A percentile compares a stretch with the other conserved stretches of the same genome.
Evolutionary conservation across 2,329 filamentous ascomycete species (phyloP).

Genomic region (Colletotrichum kahawae): DNA sequence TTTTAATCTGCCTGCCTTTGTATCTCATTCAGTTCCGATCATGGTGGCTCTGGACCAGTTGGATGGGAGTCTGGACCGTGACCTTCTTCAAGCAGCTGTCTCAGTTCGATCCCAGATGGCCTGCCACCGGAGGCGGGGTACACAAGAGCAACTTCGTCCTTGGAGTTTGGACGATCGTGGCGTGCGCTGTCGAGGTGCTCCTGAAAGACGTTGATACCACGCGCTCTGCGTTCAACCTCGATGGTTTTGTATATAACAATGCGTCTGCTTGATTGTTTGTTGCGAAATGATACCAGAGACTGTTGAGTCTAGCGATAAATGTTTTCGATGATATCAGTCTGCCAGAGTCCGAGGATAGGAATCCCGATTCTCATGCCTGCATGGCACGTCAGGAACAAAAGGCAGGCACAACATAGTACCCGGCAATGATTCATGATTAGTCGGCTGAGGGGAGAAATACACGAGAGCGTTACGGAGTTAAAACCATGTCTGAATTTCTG

Average conservation of each 20-base stretch:
- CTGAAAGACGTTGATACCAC: not conserved
- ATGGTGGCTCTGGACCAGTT: constrained; percentile 11
- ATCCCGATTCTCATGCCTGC: not conserved
- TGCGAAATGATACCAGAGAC: not conserved
- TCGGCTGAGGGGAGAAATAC: not conserved
- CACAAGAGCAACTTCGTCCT: constrained; percentile 27
- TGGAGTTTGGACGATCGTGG: constrained; percentile 24
- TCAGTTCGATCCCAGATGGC: constrained; percentile 24
- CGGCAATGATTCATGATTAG: not conserved
- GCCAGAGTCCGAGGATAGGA: not conserved
- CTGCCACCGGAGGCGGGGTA: constrained; percentile 24
- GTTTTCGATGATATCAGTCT: not conserved
- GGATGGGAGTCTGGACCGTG: constrained; percentile 12
- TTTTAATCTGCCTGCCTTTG: constrained; percentile 5
- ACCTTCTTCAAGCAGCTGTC: constrained; percentile 17
- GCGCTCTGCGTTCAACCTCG: not conserved
- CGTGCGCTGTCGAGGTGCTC: constrained; percentile 26
- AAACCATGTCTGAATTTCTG: too few species aligned
- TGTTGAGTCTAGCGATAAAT: not conserved
- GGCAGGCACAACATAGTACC: not conserved
- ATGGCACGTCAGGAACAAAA: not conserved
- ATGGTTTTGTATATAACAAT: not conserved
- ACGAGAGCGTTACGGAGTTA: not conserved
- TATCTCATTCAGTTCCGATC: constrained; percentile 3
- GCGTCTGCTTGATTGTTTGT: not conserved